A percentile compares a stretch with the other conserved stretches of the same genome.
phyloP scores from a whole-genome alignment of 2,329 filamentous ascomycete species.

The Alternaria metachromatica region DNA sequence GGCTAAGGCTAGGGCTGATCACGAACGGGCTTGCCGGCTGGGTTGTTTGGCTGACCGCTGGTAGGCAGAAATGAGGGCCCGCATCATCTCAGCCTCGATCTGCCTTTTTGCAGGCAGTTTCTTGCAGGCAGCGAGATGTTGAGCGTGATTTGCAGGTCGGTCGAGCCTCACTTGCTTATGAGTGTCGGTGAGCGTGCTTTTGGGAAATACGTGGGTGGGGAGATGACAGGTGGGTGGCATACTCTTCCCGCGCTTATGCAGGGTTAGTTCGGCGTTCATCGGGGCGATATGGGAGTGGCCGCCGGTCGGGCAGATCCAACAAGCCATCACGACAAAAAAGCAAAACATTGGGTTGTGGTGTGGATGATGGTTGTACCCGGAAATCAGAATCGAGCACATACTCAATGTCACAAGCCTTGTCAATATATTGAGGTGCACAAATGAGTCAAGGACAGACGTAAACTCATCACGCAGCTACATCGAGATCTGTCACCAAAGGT shows the following conservation, averaged over 20 bases:
- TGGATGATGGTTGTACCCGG: not conserved
- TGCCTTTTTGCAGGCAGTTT: not conserved
- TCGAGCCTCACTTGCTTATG: not conserved
- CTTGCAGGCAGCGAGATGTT: not conserved
- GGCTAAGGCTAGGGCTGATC: not conserved
- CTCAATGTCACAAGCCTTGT: not conserved
- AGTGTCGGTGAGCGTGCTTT: not conserved
- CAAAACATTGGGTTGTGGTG: not conserved
- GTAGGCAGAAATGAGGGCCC: not conserved
- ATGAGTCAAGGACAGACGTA: not conserved
- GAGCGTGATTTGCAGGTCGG: not conserved
- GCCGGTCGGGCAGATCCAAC: not conserved
- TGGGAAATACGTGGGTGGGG: not conserved
- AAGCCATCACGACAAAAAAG: not conserved
- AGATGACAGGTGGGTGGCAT: not conserved
- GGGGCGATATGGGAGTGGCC: not conserved
- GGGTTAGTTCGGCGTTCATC: conserved; percentile 4
- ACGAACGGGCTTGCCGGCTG: not conserved
- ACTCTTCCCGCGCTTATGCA: conserved; percentile 20
- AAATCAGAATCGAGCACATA: not conserved
- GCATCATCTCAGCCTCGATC: not conserved
- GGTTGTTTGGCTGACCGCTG: not conserved
- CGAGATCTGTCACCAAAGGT: not conserved
- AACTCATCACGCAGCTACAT: not conserved
- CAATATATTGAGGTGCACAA: not conserved